Evolutionary conservation across 2,329 filamentous ascomycete species (phyloP), one percentile per base, ranked within the genome.

Genomic region (Trichoderma gracile): DNA sequence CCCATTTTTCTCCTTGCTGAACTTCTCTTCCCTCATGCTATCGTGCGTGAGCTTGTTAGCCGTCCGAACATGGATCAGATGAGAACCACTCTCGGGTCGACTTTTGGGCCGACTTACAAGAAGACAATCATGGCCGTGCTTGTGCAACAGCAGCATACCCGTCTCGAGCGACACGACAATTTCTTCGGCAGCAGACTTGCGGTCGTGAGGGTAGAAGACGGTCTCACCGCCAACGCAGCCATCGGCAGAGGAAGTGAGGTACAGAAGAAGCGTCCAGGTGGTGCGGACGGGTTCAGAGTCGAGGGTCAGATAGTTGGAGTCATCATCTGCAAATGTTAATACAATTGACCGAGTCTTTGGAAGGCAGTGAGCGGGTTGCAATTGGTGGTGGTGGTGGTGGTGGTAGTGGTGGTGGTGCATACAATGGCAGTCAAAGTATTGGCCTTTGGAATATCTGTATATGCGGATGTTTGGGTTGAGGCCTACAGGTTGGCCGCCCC

Each of bases 401-500:
- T n/a, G n/a, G n/a, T n/a, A n/a, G n/a, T 3, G 17, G 15, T 23
- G 30, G 3, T 8, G 1, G 21, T 19, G 71, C 89, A 71, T 84
- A 94, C 92, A 97, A 75, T 97, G 94, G 71, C 91, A 89, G 73
- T 93, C 93, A 74, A 97, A 97, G 75, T 93, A 97, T 74, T 97
- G 93, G 0, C 91, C 92, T 68, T 89, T 86, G 1, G 84, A 85
- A 76, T 97, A 97, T 23, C 93, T 86, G 78, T 97, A 97, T 33
- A 97, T 86, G 40, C 94, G 84, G 63, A 97, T 96, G 69, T 96
- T 96, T 9, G 91, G 87, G 75, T 92, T 97, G 66, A 97, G 78
- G 0, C 93, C 93, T n/a, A 96, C 78, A 0, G 91, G 86, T 56
- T 92, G 84, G 30, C 93, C 93, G 64, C 91, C 92, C 91, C 92